Evolutionary conservation across 1,284 basidiomycete species (phyloP).

Genomic region (Cutaneotrichosporon mucoides): DNA sequence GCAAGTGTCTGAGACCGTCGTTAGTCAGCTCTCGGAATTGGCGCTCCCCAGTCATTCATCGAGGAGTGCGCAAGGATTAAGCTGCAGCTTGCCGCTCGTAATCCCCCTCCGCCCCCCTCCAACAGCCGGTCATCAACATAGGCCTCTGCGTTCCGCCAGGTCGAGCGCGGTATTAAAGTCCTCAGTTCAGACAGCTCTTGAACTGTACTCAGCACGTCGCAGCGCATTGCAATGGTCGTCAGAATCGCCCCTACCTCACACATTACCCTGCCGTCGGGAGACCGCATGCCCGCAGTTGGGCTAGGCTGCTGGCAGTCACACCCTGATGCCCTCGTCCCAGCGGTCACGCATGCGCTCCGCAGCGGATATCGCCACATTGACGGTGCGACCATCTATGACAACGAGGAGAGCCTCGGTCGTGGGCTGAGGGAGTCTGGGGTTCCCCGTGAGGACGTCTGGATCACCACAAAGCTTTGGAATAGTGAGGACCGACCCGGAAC

Average conservation of each 20-base stretch:
- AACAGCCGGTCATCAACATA: background rate
- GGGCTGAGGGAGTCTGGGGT: constrained; percentile 72
- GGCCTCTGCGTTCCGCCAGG: no score
- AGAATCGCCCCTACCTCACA: background rate
- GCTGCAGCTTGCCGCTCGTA: no score
- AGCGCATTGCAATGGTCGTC: background rate
- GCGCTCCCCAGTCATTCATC: no score
- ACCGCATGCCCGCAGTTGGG: constrained; percentile 13
- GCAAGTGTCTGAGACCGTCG: no score
- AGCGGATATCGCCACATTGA: constrained; percentile 65
- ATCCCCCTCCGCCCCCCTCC: background rate
- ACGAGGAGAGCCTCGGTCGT: constrained; percentile 63
- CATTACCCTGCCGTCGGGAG: constrained; percentile 12
- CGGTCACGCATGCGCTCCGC: constrained; percentile 26
- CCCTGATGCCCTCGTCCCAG: constrained; percentile 18
- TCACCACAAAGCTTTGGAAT: constrained; percentile 61
- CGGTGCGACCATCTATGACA: constrained; percentile 66
- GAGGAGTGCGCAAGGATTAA: no score
- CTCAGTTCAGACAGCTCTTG: no score
- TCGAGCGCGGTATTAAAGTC: no score
- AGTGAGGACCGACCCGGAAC: background rate
- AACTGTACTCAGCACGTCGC: no score
- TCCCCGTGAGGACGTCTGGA: constrained; percentile 71
- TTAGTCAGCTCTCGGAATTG: no score
- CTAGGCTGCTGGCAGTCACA: constrained; percentile 15